These are phyloP conservation scores for Carex myosuroides DNA, from an alignment of 176 grass and related monocot genomes.

Conservation along the genomic window DNA sequence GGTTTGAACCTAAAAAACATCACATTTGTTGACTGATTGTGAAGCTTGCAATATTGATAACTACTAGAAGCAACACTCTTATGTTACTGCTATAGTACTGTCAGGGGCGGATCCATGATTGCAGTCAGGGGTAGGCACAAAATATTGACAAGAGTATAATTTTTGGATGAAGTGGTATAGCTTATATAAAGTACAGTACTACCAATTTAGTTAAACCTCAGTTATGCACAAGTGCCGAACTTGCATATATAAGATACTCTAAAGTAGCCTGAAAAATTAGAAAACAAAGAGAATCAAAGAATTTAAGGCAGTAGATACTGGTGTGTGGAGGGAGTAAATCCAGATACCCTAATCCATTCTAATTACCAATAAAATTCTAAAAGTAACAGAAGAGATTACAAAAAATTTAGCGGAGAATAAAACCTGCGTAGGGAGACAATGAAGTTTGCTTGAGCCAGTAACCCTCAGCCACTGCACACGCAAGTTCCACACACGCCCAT, in stretches of 20 bases:
- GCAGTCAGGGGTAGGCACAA: too few species aligned
- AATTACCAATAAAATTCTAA: not conserved
- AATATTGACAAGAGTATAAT: too few species aligned
- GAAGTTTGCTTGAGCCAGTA: conserved; percentile 95
- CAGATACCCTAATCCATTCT: not conserved
- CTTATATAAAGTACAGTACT: too few species aligned
- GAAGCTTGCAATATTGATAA: not conserved
- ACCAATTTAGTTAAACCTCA: not conserved
- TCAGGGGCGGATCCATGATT: not conserved
- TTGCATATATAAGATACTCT: not conserved
- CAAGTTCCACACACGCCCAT: not conserved
- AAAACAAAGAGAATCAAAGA: not conserved
- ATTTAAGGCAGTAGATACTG: not conserved
- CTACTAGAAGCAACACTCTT: not conserved
- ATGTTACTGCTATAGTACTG: not conserved
- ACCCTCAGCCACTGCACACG: conserved; percentile 68
- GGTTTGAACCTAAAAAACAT: not conserved
- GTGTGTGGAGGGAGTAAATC: not conserved
- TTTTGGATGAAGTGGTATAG: too few species aligned
- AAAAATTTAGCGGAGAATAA: not conserved
- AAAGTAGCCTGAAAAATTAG: not conserved
- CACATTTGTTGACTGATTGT: not conserved
- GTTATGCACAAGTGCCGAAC: not conserved
- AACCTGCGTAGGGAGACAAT: conserved; percentile 82
- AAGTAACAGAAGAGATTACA: conserved; percentile 5